Percentiles rank a stretch among this genome's conserved stretches.
Evolutionary conservation across 1,139 yeast species (phyloP).

Genomic region (Debaryomyces nepalensis): DNA sequence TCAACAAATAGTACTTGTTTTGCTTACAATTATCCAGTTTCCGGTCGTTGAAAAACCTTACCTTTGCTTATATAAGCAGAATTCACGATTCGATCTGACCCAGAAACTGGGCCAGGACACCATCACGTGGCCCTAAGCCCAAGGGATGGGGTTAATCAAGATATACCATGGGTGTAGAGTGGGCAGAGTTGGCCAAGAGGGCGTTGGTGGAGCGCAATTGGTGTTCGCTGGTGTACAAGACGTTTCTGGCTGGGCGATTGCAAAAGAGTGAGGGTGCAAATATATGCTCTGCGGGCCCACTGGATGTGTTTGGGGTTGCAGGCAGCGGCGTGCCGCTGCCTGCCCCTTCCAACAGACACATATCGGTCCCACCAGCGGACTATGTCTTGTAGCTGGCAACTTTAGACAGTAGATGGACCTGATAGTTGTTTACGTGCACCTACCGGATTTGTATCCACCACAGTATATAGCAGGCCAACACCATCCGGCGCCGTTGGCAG

Average conservation of each 20-base stretch:
- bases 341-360: no score
- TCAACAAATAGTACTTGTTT: neutral
- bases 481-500: neutral
- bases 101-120: neutral
- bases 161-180: neutral
- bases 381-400: no score
- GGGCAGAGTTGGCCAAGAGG: neutral
- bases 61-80: slow-evolving; percentile 2
- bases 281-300: neutral
- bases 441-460: neutral
- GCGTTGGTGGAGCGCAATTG: neutral
- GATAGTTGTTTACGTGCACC: neutral
- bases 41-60: slow-evolving; percentile 7
- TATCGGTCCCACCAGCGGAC: no score
- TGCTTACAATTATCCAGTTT: slow-evolving; percentile 2
- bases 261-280: slow-evolving; percentile 7
- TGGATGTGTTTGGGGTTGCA: neutral
- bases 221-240: no score
- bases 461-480: neutral
- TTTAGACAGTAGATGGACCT: neutral
- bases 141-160: neutral
- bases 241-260: slow-evolving; percentile 2
- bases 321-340: neutral
- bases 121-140: slow-evolving; percentile 1
- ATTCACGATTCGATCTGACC: neutral